Base-by-base conservation (phyloP, 495 filamentous ascomycete genomes). In the Haplographium delicatum region DNA sequence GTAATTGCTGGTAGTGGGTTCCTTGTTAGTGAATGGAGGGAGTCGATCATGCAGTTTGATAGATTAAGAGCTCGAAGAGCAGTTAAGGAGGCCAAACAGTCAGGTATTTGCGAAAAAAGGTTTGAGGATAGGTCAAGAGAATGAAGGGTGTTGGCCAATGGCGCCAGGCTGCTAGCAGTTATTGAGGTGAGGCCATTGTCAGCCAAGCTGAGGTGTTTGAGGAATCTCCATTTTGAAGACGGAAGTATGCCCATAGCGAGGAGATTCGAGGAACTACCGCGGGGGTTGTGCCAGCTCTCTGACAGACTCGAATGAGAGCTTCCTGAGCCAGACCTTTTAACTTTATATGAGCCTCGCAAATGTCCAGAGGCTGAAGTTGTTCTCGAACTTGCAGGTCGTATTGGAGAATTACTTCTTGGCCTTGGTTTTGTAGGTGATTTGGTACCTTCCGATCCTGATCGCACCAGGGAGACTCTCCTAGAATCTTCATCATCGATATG, bases 31-130 rank as follows among this genome's bases (percentile, higher is more conserved):
- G 91, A 95, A 57, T 94, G 89, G 49, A 98, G 71, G 26, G 89
- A 94, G 46, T 93, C 88, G 42, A 98, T 95, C 91, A 97, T 96
- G 75, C 93, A 96, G 60, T 89, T 83, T 11, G 91, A 91, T 23
- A 98, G 73, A 60, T 98, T 97, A 39, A 98, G 69, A 20, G 93
- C 90, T 39, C 88, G 80, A 19, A 98, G 75, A 18, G 86, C 82
- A 26, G 86, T 86, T 39, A 98, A 71, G 11, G 79, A 83, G 30
- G 89, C 82, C 27, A 98, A 68, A 59, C 86, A 87, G 62, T 97
- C 93, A 1, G 93, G 93, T 38, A 96, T 84, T 59, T 96, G 87
- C 0, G 81, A 81, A 61, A 97, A 91, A 16, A 95, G 79, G 64
- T 98, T 98, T 13, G 81, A 80, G 0, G 91, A 97, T 24, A 98